Base-by-base conservation (phyloP, 495 filamentous ascomycete species). In the Amphirosellinia nigrospora region DNA sequence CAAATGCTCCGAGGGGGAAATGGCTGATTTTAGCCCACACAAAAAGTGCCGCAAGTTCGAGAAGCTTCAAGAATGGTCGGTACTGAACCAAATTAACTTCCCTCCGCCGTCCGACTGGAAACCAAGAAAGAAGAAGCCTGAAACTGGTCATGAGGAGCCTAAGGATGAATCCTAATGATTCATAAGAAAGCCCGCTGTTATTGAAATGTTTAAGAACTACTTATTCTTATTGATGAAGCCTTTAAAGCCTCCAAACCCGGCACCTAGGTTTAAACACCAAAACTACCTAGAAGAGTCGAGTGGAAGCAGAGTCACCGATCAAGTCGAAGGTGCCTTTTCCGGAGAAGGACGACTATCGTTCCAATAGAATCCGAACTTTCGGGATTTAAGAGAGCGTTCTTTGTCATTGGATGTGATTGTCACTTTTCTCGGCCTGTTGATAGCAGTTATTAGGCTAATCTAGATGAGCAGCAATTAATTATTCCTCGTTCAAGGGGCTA, bases 11-110 rank as follows among this genome's bases (percentile, higher is more conserved):
- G 43, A 26, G 41, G 3, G 43, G 4, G 60, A 48, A 43, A 64
- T 50, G 61, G 15, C 61, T 0, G 61, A 48, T 21, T 64, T 64
- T 10, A 48, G 43, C 30, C 43, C 28, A 7, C 15, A 15, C 3
- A 50, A 64, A 30, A 64, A 64, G 9, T 48, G 61, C 28, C 43
- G 43, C 61, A 46, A 50, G 26, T 64, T 64, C 7, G 61, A 64
- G 8, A 50, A 64, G 19, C 26, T 64, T 9, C 43, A 64, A 28
- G 61, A 64, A 23, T 64, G 43, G 61, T 64, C 43, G 15, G 61
- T 48, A 1, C 11, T 36, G 4, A 64, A 64, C 13, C 23, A 30
- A 19, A 13, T 21, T 11, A 64, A 64, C 41, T 32, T 3, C 60
- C 41, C 60, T 9, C 38, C 38, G 15, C 10, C 1, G 4, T 41